Conservation (phyloP, 768 basidiomycete species). For the Rhodosporidiobolus sp. region DNA sequence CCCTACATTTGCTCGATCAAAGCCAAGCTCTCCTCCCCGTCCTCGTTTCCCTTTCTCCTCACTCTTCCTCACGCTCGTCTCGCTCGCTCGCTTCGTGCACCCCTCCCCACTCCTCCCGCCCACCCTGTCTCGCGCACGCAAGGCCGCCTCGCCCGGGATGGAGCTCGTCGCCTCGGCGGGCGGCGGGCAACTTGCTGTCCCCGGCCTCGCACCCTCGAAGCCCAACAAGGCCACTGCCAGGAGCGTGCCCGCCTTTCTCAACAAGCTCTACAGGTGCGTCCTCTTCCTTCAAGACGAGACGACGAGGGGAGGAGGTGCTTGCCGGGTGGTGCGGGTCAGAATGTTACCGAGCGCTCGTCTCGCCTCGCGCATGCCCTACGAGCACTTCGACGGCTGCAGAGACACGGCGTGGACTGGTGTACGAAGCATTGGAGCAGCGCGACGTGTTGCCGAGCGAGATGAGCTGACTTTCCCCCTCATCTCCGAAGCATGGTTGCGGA, state of each 20-base stretch:
- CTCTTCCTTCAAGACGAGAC: neutral
- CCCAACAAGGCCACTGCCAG: conserved; percentile 54
- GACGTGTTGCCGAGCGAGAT: too few species aligned
- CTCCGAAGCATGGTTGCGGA: conserved; percentile 82
- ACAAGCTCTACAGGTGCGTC: conserved; percentile 85
- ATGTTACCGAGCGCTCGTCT: too few species aligned
- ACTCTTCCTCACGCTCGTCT: neutral
- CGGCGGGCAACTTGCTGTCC: neutral
- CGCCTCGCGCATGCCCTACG: too few species aligned
- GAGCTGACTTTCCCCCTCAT: neutral
- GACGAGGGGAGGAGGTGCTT: too few species aligned
- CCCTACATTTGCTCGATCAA: too few species aligned
- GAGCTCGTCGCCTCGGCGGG: neutral
- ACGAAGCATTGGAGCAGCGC: too few species aligned
- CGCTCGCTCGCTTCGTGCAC: neutral
- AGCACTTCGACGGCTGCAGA: too few species aligned
- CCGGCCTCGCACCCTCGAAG: conserved; percentile 35
- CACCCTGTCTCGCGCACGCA: conserved; percentile 4
- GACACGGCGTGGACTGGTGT: too few species aligned
- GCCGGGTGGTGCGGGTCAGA: too few species aligned
- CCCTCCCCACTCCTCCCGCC: neutral
- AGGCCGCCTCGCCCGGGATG: neutral
- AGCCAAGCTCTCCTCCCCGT: too few species aligned
- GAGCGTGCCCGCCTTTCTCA: conserved; percentile 76
- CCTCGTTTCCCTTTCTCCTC: neutral